A percentile compares a stretch with the other conserved stretches of the same genome.
phyloP scores from a whole-genome alignment of 2,329 filamentous ascomycete species.

The Taxawa tesnikishii region DNA sequence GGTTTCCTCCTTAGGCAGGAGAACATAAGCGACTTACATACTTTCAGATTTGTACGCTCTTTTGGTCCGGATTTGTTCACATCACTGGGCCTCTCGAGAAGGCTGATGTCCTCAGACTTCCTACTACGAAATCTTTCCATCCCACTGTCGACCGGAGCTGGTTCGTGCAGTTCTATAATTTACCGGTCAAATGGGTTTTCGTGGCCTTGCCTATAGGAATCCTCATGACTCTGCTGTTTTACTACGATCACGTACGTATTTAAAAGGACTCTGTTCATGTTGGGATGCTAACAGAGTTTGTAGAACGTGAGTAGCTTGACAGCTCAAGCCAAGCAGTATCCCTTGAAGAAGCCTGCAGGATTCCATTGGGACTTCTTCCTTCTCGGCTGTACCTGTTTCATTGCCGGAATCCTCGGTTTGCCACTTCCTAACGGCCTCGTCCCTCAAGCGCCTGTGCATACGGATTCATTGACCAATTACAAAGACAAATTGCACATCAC shows the following conservation, averaged over 20 bases:
- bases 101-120: constrained; percentile 29
- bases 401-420: constrained; percentile 43
- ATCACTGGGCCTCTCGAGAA: constrained; percentile 34
- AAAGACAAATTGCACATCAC: constrained; percentile 28
- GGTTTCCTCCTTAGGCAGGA: too few species aligned
- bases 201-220: constrained; percentile 42
- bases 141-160: constrained; percentile 34
- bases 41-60: constrained; percentile 35
- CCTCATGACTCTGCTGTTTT: constrained; percentile 41
- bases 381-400: constrained; percentile 42
- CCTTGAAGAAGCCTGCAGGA: constrained; percentile 45
- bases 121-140: constrained; percentile 32
- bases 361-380: constrained; percentile 52
- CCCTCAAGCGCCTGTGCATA: constrained; percentile 49
- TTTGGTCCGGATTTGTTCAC: constrained; percentile 42
- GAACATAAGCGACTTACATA: background rate
- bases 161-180: constrained; percentile 42
- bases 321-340: constrained; percentile 44
- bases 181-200: constrained; percentile 40
- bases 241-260: constrained; percentile 39
- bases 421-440: constrained; percentile 47
- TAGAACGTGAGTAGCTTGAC: constrained; percentile 41
- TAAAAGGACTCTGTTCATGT: constrained; percentile 1
- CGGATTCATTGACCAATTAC: constrained; percentile 35
- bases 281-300: background rate